phyloP scores from a whole-genome alignment of 1,139 yeast genomes.

The Candida buenavistaensis region DNA sequence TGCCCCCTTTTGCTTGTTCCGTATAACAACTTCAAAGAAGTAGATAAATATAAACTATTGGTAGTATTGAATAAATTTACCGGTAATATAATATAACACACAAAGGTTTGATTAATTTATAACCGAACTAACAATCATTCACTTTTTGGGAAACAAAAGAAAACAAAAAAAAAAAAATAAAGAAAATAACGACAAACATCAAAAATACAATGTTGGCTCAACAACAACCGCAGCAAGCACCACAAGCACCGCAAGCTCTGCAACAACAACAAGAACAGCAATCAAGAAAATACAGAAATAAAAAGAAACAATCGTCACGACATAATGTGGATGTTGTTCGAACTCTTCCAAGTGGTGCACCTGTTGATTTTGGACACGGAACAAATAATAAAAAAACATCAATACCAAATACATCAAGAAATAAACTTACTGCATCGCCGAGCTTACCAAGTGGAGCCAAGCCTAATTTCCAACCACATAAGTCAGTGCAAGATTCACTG shows the following conservation, averaged over 20 bases:
- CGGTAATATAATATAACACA: too few species aligned
- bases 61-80: too few species aligned
- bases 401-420: conserved; percentile 7
- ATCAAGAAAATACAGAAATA: conserved; percentile 6
- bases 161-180: too few species aligned
- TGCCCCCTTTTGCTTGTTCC: too few species aligned
- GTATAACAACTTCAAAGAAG: too few species aligned
- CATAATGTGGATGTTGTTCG: conserved; percentile 21
- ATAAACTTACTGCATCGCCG: conserved; percentile 14
- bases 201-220: conserved; percentile 7
- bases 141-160: too few species aligned
- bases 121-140: too few species aligned
- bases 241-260: conserved; percentile 4
- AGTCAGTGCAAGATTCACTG: not conserved
- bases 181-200: too few species aligned
- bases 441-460: conserved; percentile 35
- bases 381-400: conserved; percentile 1
- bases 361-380: conserved; percentile 41
- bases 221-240: conserved; percentile 1
- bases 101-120: too few species aligned
- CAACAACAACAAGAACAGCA: conserved; percentile 1
- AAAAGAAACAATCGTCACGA: conserved; percentile 16
- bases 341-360: conserved; percentile 42
- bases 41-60: too few species aligned
- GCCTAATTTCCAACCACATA: conserved; percentile 24